Conservation (phyloP, 345 rosid species). For the Salix exigua region DNA sequence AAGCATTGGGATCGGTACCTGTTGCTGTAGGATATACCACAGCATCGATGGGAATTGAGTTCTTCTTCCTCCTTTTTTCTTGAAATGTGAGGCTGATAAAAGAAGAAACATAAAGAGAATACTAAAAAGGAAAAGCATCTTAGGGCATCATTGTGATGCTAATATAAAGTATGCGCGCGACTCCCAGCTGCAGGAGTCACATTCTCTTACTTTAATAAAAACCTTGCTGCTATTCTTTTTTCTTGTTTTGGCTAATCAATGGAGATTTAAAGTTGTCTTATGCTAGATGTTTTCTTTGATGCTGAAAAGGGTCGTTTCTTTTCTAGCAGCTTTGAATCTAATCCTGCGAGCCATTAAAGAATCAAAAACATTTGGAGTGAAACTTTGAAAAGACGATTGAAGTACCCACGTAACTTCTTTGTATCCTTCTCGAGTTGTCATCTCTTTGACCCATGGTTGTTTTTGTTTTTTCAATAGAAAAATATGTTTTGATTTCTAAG, state of each 20-base stretch:
- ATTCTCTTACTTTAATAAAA: conserved; percentile 11
- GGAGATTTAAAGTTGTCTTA: conserved; percentile 21
- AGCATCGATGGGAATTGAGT: conserved; percentile 20
- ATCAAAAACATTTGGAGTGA: conserved; percentile 9
- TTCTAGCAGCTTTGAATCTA: conserved; percentile 30
- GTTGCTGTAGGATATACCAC: conserved; percentile 1
- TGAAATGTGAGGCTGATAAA: not conserved
- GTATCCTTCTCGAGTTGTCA: conserved; percentile 17
- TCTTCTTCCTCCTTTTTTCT: not conserved
- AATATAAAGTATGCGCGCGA: conserved; percentile 16
- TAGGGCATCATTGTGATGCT: conserved; percentile 34
- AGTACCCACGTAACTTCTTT: conserved; percentile 5
- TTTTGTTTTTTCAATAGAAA: too few relatives aligned
- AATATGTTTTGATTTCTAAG: too few relatives aligned
- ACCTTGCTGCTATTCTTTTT: conserved; percentile 11
- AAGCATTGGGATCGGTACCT: conserved; percentile 24
- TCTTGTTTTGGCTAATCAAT: conserved; percentile 47
- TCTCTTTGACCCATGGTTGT: not conserved
- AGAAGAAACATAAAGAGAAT: conserved; percentile 26
- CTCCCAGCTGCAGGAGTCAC: conserved; percentile 7
- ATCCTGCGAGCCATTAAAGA: conserved; percentile 22
- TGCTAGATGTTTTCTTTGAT: conserved; percentile 24
- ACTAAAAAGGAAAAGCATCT: conserved; percentile 37
- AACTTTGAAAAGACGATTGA: conserved; percentile 4
- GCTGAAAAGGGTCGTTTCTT: conserved; percentile 26